These are phyloP conservation scores for Schwanniomyces occidentalis DNA, from an alignment of 805 yeast genomes.

Conservation along the genomic window DNA sequence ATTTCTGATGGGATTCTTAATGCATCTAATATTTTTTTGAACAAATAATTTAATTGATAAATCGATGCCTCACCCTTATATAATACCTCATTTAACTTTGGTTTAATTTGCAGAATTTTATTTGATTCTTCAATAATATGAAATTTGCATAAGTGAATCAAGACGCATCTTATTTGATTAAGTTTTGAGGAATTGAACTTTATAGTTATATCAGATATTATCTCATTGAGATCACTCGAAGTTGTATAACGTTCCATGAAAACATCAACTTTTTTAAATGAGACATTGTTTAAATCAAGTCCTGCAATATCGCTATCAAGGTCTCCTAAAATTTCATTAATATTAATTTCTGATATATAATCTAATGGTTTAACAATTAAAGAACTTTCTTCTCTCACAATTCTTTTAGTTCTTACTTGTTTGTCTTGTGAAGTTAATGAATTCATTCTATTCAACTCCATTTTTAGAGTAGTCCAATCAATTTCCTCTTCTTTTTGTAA, in stretches of 20 bases:
- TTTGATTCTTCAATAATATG: slow-evolving; percentile 40
- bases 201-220: slow-evolving; percentile 41
- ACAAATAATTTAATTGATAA: slow-evolving; percentile 74
- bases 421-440: slow-evolving; percentile 69
- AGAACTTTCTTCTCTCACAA: slow-evolving; percentile 36
- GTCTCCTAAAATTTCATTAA: slow-evolving; percentile 32
- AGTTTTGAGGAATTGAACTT: slow-evolving; percentile 43
- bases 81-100: slow-evolving; percentile 45
- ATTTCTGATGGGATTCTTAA: slow-evolving; percentile 74
- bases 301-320: slow-evolving; percentile 12
- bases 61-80: slow-evolving; percentile 56
- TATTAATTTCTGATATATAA: slow-evolving; percentile 40
- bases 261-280: slow-evolving; percentile 27
- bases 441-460: slow-evolving; percentile 71
- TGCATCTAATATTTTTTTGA: slow-evolving; percentile 68
- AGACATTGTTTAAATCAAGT: slow-evolving; percentile 14
- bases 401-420: slow-evolving; percentile 65
- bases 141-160: slow-evolving; percentile 71
- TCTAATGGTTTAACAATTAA: slow-evolving; percentile 45
- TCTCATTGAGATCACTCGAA: slow-evolving; percentile 37
- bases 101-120: slow-evolving; percentile 37
- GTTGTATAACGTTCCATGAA: slow-evolving; percentile 32
- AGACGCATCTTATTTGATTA: slow-evolving; percentile 58
- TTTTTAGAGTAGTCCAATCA: slow-evolving; percentile 42
- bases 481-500: slow-evolving; percentile 31